Evolutionary conservation across 2,329 filamentous ascomycete genomes (phyloP).

Genomic region (Botryotinia narcissicola): DNA sequence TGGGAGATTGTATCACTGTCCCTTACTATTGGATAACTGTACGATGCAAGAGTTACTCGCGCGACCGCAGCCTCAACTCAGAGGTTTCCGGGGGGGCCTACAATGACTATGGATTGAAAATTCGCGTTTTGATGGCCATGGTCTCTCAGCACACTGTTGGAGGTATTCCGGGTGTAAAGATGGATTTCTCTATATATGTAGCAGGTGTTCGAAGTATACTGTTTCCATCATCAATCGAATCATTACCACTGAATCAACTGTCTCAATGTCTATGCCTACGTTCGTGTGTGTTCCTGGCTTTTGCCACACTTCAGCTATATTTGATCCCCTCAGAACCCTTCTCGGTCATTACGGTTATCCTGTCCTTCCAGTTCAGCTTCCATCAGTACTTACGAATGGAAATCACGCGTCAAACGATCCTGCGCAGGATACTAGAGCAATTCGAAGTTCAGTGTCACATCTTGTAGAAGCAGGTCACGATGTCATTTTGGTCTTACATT

Average conservation of each 20-base stretch:
- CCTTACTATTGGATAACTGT: conserved; percentile 16
- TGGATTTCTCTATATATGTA: conserved; percentile 21
- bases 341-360: conserved; percentile 38
- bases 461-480: conserved; percentile 39
- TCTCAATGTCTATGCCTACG: conserved; percentile 38
- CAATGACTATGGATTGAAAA: conserved; percentile 11
- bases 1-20: background rate
- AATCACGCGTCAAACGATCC: conserved; percentile 38
- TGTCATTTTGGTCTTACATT: conserved; percentile 33
- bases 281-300: conserved; percentile 43
- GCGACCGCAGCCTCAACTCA: conserved; percentile 13
- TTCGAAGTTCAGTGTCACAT: conserved; percentile 37
- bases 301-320: conserved; percentile 42
- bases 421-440: conserved; percentile 42
- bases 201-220: conserved; percentile 7
- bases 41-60: conserved; percentile 10
- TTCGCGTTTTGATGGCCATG: conserved; percentile 6
- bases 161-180: conserved; percentile 8
- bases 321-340: conserved; percentile 39
- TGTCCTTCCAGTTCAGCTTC: conserved; percentile 39
- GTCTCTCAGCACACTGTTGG: conserved; percentile 16
- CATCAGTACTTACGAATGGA: conserved; percentile 38
- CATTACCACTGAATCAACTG: background rate
- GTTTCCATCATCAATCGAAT: background rate
- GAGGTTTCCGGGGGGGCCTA: background rate